Evolutionary conservation across 129 eudicot genomes (phyloP), one percentile per base, ranked within the genome.

Genomic region (Glebionis coronaria): DNA sequence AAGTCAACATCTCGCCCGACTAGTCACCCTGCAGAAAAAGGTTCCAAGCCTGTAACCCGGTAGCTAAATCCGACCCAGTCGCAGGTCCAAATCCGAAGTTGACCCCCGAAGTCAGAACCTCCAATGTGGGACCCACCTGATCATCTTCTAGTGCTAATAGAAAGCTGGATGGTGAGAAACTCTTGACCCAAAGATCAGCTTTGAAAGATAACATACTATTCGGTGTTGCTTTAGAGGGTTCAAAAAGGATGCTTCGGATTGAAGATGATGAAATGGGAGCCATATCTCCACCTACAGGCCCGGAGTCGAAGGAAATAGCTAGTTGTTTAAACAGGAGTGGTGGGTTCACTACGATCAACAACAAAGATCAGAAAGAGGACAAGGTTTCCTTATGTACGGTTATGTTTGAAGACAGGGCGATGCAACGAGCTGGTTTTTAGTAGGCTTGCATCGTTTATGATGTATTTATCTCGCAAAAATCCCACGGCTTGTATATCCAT

Each of bases 221-320:
- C 52, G 92, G 96, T 57, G 96, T 88, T 69, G 96, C 96, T 49
- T 71, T 88, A 69, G 96, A 85, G 55, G 96, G 96, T 53, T 82
- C 96, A 56, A 88, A 78, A 73, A 75, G 86, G 70, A 79, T 84
- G 42, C 85, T 88, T 16, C 92, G 87, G 13, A 88, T 88, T 0
- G 95, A 88, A 54, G 95, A 84, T 45, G 90, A 84, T 55, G 86
- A 79, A 44, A n/a, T n/a, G n/a, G n/a, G n/a, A n/a, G n/a, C n/a
- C n/a, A n/a, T n/a, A n/a, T n/a, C n/a, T n/a, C 2, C 25, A 23
- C 25, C 25, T 23, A 23, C 25, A 1, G 25, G 2, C 25, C 25
- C 25, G 25, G 25, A 23, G 25, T 23, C 25, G 25, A 23, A 23
- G 25, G 25, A 23, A 23, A 23, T 23, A 2, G 25, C 2, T 23